Conservation (phyloP, 2,329 filamentous ascomycete species). For the Scolecobasidium constrictum region DNA sequence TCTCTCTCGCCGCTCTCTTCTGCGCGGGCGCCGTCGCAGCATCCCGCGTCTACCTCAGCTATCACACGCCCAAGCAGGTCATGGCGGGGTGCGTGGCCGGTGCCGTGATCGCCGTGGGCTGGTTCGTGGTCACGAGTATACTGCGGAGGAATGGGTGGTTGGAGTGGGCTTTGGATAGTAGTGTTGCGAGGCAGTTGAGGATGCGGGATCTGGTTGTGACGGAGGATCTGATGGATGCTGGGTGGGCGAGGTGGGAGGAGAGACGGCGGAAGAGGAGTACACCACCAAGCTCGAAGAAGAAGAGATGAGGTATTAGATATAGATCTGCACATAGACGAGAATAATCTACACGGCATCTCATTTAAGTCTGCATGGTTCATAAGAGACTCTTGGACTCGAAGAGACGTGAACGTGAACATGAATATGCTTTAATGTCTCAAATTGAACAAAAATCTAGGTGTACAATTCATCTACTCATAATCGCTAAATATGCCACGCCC, state of each 20-base stretch:
- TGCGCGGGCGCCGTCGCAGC: conserved; percentile 49
- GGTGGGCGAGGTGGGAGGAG: conserved; percentile 85
- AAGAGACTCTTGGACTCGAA: too few species aligned
- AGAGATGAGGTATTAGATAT: too few species aligned
- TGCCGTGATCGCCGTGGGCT: conserved; percentile 56
- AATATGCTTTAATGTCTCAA: too few species aligned
- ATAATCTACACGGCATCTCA: too few species aligned
- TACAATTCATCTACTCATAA: too few species aligned
- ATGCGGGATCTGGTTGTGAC: conserved; percentile 75
- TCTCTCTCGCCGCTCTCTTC: conserved; percentile 32
- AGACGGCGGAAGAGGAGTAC: conserved; percentile 32
- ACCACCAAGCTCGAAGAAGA: too few species aligned
- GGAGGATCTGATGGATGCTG: conserved; percentile 82
- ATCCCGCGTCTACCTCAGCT: conserved; percentile 82
- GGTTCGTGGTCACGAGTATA: conserved; percentile 65
- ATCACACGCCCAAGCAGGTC: conserved; percentile 84
- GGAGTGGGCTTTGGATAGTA: conserved; percentile 58
- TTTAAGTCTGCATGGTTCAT: too few species aligned
- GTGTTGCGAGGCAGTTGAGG: conserved; percentile 54
- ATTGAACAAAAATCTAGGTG: too few species aligned
- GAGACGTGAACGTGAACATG: too few species aligned
- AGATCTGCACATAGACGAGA: too few species aligned
- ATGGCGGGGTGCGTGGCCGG: conserved; percentile 68
- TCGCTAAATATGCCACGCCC: too few species aligned
- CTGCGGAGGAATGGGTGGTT: conserved; percentile 59